Evolutionary conservation across 2,329 filamentous ascomycete species (phyloP).

Genomic region (Colletotrichum chlorophyti): DNA sequence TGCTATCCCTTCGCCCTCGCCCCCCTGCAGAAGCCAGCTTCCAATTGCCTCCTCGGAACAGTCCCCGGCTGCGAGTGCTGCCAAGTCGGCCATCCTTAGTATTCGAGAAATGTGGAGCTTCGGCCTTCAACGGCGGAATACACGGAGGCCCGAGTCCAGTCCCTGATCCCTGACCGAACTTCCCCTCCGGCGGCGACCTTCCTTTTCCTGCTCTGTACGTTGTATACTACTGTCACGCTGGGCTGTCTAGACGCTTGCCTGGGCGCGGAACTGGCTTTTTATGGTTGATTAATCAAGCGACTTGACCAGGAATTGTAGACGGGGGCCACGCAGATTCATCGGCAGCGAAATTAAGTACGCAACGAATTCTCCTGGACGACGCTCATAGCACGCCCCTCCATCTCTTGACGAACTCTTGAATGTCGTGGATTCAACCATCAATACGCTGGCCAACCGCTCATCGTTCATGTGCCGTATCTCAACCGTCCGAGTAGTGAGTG

Average conservation of each 20-base stretch:
- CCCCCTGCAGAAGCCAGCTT: not conserved
- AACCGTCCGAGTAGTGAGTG: no score
- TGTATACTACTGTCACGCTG: not conserved
- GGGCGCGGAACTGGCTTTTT: not conserved
- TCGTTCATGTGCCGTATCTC: no score
- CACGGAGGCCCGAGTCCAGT: slow-evolving; percentile 13
- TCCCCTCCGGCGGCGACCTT: not conserved
- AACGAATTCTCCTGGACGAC: no score
- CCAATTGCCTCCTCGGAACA: not conserved
- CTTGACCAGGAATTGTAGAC: no score
- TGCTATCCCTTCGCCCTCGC: not conserved
- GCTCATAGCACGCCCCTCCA: no score
- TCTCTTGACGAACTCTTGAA: no score
- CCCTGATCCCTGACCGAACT: slow-evolving; percentile 15
- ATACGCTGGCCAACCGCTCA: no score
- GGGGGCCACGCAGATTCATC: no score
- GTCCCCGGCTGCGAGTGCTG: not conserved
- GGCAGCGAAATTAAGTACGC: no score
- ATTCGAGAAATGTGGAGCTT: slow-evolving; percentile 5
- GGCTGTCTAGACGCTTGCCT: not conserved
- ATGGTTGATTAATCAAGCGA: no score
- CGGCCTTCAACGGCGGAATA: slow-evolving; percentile 15
- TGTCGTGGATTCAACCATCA: no score
- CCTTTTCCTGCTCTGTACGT: not conserved
- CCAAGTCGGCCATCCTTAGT: slow-evolving; percentile 7